phyloP scores from a whole-genome alignment of 257 asterid species.

The Penstemon barbatus region DNA sequence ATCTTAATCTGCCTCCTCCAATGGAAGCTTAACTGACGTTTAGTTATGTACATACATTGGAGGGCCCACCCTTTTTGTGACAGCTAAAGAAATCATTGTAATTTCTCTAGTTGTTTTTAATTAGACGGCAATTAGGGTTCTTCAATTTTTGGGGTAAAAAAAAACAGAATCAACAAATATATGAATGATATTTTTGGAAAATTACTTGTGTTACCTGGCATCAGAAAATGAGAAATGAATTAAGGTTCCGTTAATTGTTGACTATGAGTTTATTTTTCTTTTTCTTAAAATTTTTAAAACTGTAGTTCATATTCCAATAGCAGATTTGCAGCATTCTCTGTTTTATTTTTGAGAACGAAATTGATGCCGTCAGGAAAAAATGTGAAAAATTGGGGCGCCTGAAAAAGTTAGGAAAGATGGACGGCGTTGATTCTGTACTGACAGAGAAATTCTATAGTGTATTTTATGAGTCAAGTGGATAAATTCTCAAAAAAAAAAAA shows the following conservation, averaged over 20 bases:
- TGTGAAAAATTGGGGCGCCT: no score
- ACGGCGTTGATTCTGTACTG: not conserved
- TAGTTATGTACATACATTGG: constrained; percentile 41
- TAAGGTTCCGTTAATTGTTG: not conserved
- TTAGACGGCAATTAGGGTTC: constrained; percentile 17
- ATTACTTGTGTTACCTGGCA: not conserved
- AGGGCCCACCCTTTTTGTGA: constrained; percentile 29
- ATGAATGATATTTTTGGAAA: constrained; percentile 16
- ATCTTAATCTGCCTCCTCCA: constrained; percentile 83
- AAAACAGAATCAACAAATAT: constrained; percentile 1
- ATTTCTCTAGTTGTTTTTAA: constrained; percentile 42
- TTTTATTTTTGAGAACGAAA: no score
- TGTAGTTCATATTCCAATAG: no score
- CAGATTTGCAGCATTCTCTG: no score
- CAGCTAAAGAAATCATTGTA: constrained; percentile 28
- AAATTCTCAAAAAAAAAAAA: not conserved
- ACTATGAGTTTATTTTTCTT: not conserved
- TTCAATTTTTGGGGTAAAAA: not conserved
- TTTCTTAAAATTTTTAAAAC: no score
- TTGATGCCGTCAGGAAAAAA: no score
- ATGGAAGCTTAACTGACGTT: constrained; percentile 47
- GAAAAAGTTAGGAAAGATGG: not conserved
- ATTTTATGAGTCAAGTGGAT: no score
- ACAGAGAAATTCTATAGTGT: not conserved
- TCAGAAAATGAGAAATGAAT: not conserved